Conservation (phyloP, 2,329 filamentous ascomycete species). For the Ascochyta fabae region DNA sequence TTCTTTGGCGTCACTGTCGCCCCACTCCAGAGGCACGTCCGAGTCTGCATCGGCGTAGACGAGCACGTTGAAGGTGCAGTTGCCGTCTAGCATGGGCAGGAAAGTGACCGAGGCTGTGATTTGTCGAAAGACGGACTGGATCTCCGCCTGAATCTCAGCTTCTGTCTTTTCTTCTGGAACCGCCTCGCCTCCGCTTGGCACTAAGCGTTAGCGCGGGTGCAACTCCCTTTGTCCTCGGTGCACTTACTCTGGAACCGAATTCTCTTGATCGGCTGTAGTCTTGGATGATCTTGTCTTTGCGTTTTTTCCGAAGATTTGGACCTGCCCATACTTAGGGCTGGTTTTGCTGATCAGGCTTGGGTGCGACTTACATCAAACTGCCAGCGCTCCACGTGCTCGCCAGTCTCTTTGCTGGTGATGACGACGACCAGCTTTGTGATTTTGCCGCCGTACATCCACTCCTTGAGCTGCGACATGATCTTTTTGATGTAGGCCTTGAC, state of each 20-base stretch:
- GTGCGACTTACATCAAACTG: slow-evolving; percentile 79
- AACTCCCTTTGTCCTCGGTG: not conserved
- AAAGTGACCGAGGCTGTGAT: slow-evolving; percentile 98
- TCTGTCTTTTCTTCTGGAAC: slow-evolving; percentile 77
- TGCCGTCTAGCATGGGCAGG: slow-evolving; percentile 87
- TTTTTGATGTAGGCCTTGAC: slow-evolving; percentile 99
- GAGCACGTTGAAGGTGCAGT: slow-evolving; percentile 98
- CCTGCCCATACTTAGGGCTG: slow-evolving; percentile 49
- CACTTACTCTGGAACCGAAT: slow-evolving; percentile 63
- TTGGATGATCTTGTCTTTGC: slow-evolving; percentile 59
- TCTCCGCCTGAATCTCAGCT: slow-evolving; percentile 91
- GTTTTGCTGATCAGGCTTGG: slow-evolving; percentile 40
- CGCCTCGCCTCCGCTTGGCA: slow-evolving; percentile 30
- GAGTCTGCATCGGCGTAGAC: slow-evolving; percentile 97
- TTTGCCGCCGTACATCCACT: slow-evolving; percentile 97
- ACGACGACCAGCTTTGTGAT: slow-evolving; percentile 97
- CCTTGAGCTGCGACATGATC: slow-evolving; percentile 97
- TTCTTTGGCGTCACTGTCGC: slow-evolving; percentile 97
- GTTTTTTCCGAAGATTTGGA: slow-evolving; percentile 63
- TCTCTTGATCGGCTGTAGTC: slow-evolving; percentile 71
- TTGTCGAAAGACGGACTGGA: slow-evolving; percentile 95
- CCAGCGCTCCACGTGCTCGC: slow-evolving; percentile 95
- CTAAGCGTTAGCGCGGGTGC: slow-evolving; percentile 28
- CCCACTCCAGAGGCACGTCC: slow-evolving; percentile 97
- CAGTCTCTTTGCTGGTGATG: slow-evolving; percentile 95